Evolutionary conservation across 495 filamentous ascomycete species (phyloP).

Genomic region (Viridothelium virens): DNA sequence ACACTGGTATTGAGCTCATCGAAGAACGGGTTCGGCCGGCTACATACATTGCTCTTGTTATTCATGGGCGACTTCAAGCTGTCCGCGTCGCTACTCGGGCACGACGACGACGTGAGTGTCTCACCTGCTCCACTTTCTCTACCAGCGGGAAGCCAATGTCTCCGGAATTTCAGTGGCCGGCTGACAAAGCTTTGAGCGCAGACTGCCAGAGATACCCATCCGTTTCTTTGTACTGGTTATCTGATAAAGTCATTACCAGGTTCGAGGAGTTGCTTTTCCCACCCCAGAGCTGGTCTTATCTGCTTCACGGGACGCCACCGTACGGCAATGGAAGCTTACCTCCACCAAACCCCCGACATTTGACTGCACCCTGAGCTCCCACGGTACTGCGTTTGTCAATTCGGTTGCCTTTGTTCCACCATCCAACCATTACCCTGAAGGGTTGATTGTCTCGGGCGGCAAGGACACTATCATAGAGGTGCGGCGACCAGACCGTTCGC

Average conservation of each 20-base stretch:
- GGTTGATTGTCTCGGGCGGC: constrained; percentile 77
- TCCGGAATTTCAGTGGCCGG: constrained; percentile 4
- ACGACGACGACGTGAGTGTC: constrained; percentile 39
- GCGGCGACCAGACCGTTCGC: constrained; percentile 55
- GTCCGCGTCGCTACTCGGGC: constrained; percentile 36
- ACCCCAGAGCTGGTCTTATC: constrained; percentile 64
- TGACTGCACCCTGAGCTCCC: constrained; percentile 65
- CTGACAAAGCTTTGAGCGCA: constrained; percentile 10
- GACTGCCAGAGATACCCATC: neutral
- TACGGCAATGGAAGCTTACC: constrained; percentile 73
- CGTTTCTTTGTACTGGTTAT: constrained; percentile 8
- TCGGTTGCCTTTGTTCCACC: constrained; percentile 69
- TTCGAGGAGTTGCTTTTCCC: constrained; percentile 80
- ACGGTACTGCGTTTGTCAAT: constrained; percentile 78
- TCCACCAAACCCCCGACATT: constrained; percentile 59
- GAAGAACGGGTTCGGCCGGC: constrained; percentile 4
- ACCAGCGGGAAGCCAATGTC: constrained; percentile 8
- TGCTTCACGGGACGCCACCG: constrained; percentile 83
- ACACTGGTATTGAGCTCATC: neutral
- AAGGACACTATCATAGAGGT: constrained; percentile 91
- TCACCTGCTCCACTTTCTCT: constrained; percentile 2
- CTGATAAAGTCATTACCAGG: constrained; percentile 45
- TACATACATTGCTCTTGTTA: neutral
- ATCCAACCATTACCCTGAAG: constrained; percentile 61
- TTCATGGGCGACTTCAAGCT: constrained; percentile 36